These are phyloP conservation scores for Trametes cinnabarina DNA, from an alignment of 768 basidiomycete genomes.

Conservation along the genomic window DNA sequence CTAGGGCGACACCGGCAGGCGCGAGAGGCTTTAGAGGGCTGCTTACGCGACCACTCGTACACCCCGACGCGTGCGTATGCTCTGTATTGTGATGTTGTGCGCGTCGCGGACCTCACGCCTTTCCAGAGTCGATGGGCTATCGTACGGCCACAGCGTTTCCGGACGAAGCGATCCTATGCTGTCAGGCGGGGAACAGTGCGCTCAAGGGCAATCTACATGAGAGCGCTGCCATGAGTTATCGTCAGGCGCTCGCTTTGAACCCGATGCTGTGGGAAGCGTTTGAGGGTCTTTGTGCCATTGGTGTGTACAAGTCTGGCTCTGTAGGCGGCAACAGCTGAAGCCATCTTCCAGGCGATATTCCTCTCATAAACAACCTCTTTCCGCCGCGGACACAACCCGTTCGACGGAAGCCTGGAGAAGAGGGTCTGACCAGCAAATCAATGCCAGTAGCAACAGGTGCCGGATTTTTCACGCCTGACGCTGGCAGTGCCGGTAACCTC, in stretches of 20 bases:
- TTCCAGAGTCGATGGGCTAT: conserved; percentile 52
- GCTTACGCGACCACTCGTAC: conserved; percentile 51
- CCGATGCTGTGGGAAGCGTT: conserved; percentile 92
- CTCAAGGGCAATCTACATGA: conserved; percentile 76
- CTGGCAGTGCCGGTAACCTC: conserved; percentile 52
- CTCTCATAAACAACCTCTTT: conserved; percentile 71
- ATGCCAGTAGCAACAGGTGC: conserved; percentile 58
- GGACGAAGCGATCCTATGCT: conserved; percentile 70
- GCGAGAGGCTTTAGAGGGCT: conserved; percentile 64
- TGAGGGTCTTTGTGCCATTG: conserved; percentile 79
- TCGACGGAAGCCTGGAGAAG: conserved; percentile 51
- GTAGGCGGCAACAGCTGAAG: conserved; percentile 1
- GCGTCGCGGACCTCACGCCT: conserved; percentile 3
- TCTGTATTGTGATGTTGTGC: conserved; percentile 7
- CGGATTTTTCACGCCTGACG: conserved; percentile 77
- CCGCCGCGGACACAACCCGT: conserved; percentile 59
- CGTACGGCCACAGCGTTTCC: conserved; percentile 60
- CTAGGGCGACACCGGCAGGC: conserved; percentile 79
- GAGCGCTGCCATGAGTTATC: conserved; percentile 69
- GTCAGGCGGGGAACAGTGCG: conserved; percentile 75
- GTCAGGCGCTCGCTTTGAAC: conserved; percentile 66
- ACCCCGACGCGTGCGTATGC: conserved; percentile 54
- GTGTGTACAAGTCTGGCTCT: conserved; percentile 35
- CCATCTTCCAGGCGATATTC: conserved; percentile 52
- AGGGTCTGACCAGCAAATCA: conserved; percentile 37